Conservation (phyloP, 768 basidiomycete species). For the Phallus indusiatus region DNA sequence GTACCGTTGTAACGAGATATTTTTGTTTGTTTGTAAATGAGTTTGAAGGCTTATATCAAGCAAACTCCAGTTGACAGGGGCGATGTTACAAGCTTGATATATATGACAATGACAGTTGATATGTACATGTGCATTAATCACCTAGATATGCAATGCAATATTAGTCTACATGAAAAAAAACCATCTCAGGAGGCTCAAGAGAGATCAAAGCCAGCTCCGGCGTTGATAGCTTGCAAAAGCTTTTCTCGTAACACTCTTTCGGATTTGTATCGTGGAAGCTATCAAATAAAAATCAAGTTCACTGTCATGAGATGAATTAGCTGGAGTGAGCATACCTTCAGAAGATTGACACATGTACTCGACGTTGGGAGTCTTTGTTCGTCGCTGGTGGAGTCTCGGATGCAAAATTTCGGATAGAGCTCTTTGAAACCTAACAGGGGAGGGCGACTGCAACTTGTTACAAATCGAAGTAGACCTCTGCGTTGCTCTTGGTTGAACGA, state of each 20-base stretch:
- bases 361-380: slow-evolving; percentile 61
- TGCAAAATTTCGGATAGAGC: slow-evolving; percentile 79
- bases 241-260: slow-evolving; percentile 62
- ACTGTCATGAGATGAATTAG: neutral
- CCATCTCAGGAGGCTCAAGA: slow-evolving; percentile 47
- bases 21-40: no score
- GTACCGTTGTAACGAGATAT: no score
- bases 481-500: slow-evolving; percentile 75
- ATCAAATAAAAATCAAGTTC: neutral
- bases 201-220: slow-evolving; percentile 88
- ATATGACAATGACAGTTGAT: no score
- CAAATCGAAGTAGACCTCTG: slow-evolving; percentile 73
- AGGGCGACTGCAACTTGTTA: slow-evolving; percentile 85
- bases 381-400: slow-evolving; percentile 73
- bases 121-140: no score
- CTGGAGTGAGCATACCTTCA: slow-evolving; percentile 50
- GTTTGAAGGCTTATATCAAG: no score
- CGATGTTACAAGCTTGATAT: no score
- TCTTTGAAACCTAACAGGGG: slow-evolving; percentile 87
- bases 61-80: no score
- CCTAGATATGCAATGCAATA: neutral
- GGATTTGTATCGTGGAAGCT: slow-evolving; percentile 65
- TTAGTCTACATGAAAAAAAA: neutral
- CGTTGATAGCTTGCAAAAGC: slow-evolving; percentile 76
- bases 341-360: slow-evolving; percentile 85